Evolutionary conservation across 2,329 filamentous ascomycete genomes (phyloP), one percentile per base, ranked within the genome.

Genomic region (Venturia aucupariae): DNA sequence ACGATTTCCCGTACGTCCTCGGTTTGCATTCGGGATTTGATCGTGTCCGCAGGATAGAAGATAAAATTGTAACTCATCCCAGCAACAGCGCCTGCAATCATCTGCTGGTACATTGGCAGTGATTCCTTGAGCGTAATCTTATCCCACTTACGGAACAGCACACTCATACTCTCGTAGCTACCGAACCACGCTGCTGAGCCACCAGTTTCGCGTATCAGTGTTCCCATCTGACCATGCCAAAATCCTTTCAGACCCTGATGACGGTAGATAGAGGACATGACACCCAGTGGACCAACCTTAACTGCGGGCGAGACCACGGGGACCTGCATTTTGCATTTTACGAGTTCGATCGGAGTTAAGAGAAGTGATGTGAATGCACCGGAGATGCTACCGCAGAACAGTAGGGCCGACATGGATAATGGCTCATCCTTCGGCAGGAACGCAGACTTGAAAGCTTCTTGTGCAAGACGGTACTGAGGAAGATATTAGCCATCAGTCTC

Each of bases 301-400:
- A 72, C 30, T 1, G 78, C 73, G 7, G 72, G 66, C 60, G 77
- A 73, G 4, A 78, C 64, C 6, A 42, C 15, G 19, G 83, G 90
- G 0, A 93, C 92, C 75, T 99, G 94, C 78, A 99, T 96, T 77
- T 94, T 95, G 83, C 94, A 99, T 78, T 99, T 99, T 73, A 99
- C 90, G 62, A 99, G 84, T 78, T 99, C 94, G 69, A 99, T 91
- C 0, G 94, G 94, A 0, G 94, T 99, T 67, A 99, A 84, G 39
- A 96, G 86, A 60, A 97, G 82, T 0, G 91, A 96, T 0, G 94
- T 96, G 71, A 96, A 89, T 46, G 90, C 89, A 41, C 94, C 94
- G 1, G 92, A 89, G 65, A 90, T 88, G 60, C 90, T 93, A 59
- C 94, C 94, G 22, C 91, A 95, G 62, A 86, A 78, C 74, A 90